Evolutionary conservation across 345 rosid genomes (phyloP), one percentile per base, ranked within the genome.

Genomic region (Heritiera fomes): DNA sequence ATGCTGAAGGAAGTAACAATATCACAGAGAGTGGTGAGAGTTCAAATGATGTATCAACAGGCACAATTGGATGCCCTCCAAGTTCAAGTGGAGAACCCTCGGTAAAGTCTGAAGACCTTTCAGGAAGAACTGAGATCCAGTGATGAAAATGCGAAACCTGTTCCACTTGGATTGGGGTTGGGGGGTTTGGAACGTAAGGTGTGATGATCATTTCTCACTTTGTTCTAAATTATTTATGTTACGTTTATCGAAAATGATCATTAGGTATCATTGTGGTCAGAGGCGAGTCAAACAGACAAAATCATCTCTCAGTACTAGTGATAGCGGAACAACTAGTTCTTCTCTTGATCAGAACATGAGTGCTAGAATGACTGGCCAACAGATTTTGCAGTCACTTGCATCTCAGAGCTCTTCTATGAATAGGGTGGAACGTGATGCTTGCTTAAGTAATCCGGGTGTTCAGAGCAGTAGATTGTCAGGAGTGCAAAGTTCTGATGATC

Each of bases 111-210:
- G 90, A 88, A 84, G 88, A 66, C 71, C 74, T 83, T 55, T 74
- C 86, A 43, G 68, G 79, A 75, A 79, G 80, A n/a, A n/a, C 52
- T 79, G 13, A 87, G 85, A 79, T 82, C 87, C 75, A 55, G 85
- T 73, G 87, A 83, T 82, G 87, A 86, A 52, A 80, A 71, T 79
- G 73, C 84, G 52, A 82, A 86, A 65, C 68, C 86, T 75, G 85
- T 80, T 14, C 98, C 99, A 41, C 91, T 92, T 83, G 99, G 99
- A 74, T 87, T 96, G 85, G 98, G 97, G 75, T 80, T 92, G 76
- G 97, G 95, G 43, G 79, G 91, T 81, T 85, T 96, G 86, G 97
- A 91, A 53, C 90, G 89, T 64, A 96, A 91, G 99, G 99, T 95
- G 78, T 58, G 80, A 23, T 23, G 53, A 43, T 49, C 18, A 61